A percentile compares a stretch with the other conserved stretches of the same genome.
Evolutionary conservation across 306 rosid species (phyloP).

Genomic region (Cicer pinnatifidum): DNA sequence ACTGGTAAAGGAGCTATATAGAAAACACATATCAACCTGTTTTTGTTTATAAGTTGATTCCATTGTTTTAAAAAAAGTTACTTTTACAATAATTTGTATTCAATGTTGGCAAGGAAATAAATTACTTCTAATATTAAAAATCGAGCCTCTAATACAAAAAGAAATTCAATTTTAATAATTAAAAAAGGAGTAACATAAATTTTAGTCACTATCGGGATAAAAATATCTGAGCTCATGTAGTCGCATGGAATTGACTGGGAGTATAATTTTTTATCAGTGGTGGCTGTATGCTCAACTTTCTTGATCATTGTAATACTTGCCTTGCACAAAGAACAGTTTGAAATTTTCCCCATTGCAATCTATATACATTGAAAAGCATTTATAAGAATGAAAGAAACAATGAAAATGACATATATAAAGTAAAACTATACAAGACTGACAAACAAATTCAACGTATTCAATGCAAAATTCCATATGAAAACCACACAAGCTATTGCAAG

Average conservation of each 20-base stretch:
- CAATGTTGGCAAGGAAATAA: too few relatives aligned
- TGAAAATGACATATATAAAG: slow-evolving; percentile 12
- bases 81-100: too few relatives aligned
- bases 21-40: too few relatives aligned
- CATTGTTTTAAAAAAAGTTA: too few relatives aligned
- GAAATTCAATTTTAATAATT: too few relatives aligned
- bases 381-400: slow-evolving; percentile 47
- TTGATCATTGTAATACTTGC: slow-evolving; percentile 61
- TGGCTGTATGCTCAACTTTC: slow-evolving; percentile 71
- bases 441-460: neutral
- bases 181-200: too few relatives aligned
- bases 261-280: slow-evolving; percentile 73
- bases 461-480: slow-evolving; percentile 6
- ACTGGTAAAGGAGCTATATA: too few relatives aligned
- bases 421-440: too few relatives aligned
- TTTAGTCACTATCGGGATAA: slow-evolving; percentile 36
- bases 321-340: slow-evolving; percentile 93
- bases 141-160: too few relatives aligned
- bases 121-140: too few relatives aligned
- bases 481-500: neutral
- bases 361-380: slow-evolving; percentile 45
- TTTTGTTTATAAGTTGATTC: too few relatives aligned
- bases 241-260: slow-evolving; percentile 86
- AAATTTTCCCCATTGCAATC: slow-evolving; percentile 61
- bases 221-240: slow-evolving; percentile 51